Percentiles rank a stretch among this genome's conserved stretches.
phyloP scores from a whole-genome alignment of 225 moss, liverwort and hornwort genomes.

The Pleurozium schreberi region DNA sequence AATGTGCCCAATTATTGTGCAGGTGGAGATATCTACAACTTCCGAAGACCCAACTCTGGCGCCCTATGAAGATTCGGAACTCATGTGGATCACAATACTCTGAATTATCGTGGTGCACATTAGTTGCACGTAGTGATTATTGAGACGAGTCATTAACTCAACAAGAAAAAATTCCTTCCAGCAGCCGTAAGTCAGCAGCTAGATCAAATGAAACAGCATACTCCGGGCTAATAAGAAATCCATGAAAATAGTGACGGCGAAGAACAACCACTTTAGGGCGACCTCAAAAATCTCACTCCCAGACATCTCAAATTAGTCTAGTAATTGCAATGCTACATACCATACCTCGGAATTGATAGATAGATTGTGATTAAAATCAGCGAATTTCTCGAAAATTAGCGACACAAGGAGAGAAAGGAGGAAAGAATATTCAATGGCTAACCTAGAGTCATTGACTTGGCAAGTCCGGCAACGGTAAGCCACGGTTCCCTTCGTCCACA shows the following conservation, averaged over 20 bases:
- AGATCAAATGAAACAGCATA: not conserved
- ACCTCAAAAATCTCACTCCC: too few relatives aligned
- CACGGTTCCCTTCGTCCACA: constrained; percentile 75
- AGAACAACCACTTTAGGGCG: too few relatives aligned
- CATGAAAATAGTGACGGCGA: not conserved
- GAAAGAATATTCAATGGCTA: not conserved
- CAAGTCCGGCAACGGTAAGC: constrained; percentile 91
- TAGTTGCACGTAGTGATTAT: too few relatives aligned
- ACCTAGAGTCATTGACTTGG: constrained; percentile 88
- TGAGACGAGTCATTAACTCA: not conserved
- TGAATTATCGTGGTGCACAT: not conserved
- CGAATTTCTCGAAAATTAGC: not conserved
- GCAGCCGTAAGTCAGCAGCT: not conserved
- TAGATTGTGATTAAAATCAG: not conserved
- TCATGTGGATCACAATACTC: not conserved
- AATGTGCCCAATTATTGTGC: not conserved
- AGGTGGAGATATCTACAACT: too few relatives aligned
- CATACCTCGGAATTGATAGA: not conserved
- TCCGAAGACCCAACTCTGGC: too few relatives aligned
- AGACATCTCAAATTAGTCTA: not conserved
- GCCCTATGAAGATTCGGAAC: too few relatives aligned
- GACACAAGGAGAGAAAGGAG: not conserved
- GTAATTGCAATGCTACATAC: not conserved
- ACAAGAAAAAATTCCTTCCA: not conserved
- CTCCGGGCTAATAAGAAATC: not conserved